Percentiles rank a stretch among this genome's conserved stretches.
These are phyloP conservation scores for Eimeria brunetti DNA, from an alignment of 169 alveolate genomes.

Conservation along the genomic window DNA sequence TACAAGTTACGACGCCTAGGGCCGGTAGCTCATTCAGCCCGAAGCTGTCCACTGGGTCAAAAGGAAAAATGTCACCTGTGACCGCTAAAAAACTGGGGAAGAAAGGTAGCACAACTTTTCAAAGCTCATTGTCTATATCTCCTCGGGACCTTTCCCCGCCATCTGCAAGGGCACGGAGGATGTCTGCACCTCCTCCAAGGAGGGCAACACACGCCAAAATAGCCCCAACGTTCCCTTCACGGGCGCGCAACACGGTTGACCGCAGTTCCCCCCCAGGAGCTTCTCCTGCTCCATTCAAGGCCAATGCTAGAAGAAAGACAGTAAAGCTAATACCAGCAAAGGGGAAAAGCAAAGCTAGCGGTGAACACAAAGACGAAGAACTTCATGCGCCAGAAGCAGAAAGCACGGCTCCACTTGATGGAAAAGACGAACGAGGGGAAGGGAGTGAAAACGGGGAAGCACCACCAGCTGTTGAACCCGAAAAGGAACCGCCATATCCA, in stretches of 20 bases:
- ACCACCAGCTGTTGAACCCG: neutral
- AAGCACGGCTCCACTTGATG: neutral
- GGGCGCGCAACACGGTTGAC: conserved; percentile 17
- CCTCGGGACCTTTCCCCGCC: conserved; percentile 42
- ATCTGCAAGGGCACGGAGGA: conserved; percentile 44
- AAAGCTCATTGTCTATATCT: neutral
- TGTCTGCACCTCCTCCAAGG: conserved; percentile 57
- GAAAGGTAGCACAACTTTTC: neutral
- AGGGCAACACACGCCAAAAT: conserved; percentile 35
- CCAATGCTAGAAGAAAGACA: conserved; percentile 8
- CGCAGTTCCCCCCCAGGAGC: neutral
- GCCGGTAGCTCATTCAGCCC: neutral
- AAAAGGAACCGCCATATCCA: conserved; percentile 45
- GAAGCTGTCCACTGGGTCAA: neutral
- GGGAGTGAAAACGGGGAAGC: neutral
- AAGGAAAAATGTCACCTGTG: neutral
- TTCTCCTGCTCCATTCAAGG: neutral
- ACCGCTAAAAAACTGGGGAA: neutral
- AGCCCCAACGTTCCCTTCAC: conserved; percentile 15
- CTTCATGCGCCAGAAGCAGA: neutral
- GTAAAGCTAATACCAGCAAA: neutral
- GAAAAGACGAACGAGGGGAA: neutral
- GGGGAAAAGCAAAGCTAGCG: neutral
- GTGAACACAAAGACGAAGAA: neutral
- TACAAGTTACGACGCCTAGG: conserved; percentile 10